phyloP scores from a whole-genome alignment of 1,284 basidiomycete species.

The Veloboletus limbatus region DNA sequence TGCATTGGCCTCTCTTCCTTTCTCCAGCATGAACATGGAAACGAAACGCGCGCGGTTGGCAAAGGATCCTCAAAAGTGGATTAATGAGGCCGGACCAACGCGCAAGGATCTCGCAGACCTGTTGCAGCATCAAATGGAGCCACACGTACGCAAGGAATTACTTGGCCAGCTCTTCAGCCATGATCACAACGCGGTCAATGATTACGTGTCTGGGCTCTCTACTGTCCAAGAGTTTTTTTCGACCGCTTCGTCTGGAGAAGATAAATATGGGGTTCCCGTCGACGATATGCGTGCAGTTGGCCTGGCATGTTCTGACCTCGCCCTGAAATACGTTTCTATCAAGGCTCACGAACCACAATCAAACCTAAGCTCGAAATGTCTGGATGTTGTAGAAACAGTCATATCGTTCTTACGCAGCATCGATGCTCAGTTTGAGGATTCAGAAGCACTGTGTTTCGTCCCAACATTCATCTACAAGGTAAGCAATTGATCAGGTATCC shows the following conservation, averaged over 20 bases:
- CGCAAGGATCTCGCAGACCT: slow-evolving; percentile 87
- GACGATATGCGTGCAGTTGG: slow-evolving; percentile 69
- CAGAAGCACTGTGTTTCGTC: slow-evolving; percentile 86
- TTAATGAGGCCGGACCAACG: slow-evolving; percentile 78
- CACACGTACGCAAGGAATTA: slow-evolving; percentile 75
- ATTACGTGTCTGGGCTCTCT: slow-evolving; percentile 79
- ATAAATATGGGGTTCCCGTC: slow-evolving; percentile 49
- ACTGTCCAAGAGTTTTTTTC: slow-evolving; percentile 76
- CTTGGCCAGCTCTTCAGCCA: slow-evolving; percentile 87
- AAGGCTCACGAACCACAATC: slow-evolving; percentile 93
- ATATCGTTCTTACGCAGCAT: slow-evolving; percentile 69
- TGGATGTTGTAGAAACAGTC: slow-evolving; percentile 85
- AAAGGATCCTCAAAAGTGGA: slow-evolving; percentile 81
- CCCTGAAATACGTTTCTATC: slow-evolving; percentile 92
- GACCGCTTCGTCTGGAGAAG: slow-evolving; percentile 55
- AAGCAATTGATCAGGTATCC: slow-evolving; percentile 18
- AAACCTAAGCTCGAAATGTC: slow-evolving; percentile 83
- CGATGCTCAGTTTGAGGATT: slow-evolving; percentile 83
- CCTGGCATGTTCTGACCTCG: slow-evolving; percentile 87
- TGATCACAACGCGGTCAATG: slow-evolving; percentile 94
- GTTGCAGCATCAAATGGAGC: slow-evolving; percentile 90
- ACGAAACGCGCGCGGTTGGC: slow-evolving; percentile 71
- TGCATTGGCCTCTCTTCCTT: slow-evolving; percentile 46
- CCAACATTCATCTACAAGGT: slow-evolving; percentile 93
- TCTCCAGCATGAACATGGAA: slow-evolving; percentile 71